Evolutionary conservation across 768 basidiomycete genomes (phyloP).

Genomic region (Leccinum boreale): DNA sequence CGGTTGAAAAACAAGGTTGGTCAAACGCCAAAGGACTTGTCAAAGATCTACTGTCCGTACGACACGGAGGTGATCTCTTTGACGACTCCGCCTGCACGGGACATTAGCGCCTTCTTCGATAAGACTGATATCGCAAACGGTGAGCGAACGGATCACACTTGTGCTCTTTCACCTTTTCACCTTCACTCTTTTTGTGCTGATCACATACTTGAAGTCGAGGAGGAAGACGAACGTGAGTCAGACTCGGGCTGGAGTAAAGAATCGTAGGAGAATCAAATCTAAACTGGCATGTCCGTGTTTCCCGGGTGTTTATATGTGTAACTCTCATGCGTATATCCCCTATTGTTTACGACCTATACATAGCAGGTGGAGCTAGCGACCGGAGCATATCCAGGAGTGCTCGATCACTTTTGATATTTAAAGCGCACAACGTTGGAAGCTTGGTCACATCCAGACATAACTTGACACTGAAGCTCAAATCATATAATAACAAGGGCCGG

Average conservation of each 20-base stretch:
- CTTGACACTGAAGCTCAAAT: neutral
- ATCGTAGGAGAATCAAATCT: neutral
- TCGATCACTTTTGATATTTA: neutral
- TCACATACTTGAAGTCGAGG: constrained; percentile 3
- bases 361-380: neutral
- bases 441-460: neutral
- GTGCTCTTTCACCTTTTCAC: neutral
- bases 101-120: constrained; percentile 6
- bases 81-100: constrained; percentile 20
- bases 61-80: constrained; percentile 17
- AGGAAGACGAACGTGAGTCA: neutral
- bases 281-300: neutral
- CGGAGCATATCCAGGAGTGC: neutral
- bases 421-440: neutral
- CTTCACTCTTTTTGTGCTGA: neutral
- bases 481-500: neutral
- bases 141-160: neutral
- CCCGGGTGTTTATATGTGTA: neutral
- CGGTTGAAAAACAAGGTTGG: constrained; percentile 24
- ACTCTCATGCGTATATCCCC: neutral
- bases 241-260: neutral
- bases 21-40: constrained; percentile 25
- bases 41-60: constrained; percentile 16
- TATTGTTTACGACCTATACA: neutral
- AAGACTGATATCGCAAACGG: constrained; percentile 19